Evolutionary conservation across 2,329 filamentous ascomycete species (phyloP), one percentile per base, ranked within the genome.

Genomic region (Alternaria conjuncta): DNA sequence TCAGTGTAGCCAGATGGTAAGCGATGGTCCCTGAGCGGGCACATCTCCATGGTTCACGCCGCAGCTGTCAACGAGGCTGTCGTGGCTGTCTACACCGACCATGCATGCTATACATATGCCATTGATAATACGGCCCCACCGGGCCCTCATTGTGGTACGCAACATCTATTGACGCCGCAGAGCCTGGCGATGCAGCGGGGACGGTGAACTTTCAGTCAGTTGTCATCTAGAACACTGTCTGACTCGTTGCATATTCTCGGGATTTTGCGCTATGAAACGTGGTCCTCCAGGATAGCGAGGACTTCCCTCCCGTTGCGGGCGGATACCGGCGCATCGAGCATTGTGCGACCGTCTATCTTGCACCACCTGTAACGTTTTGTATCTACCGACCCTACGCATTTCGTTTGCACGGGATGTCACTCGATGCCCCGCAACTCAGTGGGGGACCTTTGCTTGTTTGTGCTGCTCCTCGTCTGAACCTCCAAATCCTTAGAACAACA

Each of bases 171-270:
- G 50, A 54, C 47, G 49, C 55, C 57, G 54, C 47, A 44, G 30
- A 57, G 63, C 60, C 67, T 64, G 57, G 41, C 44, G 46, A 60
- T 57, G 59, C 50, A 41, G 66, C 57, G 66, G 66, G 65, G 63
- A 59, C 53, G 43, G 55, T 28, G 66, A 46, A 56, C 56, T 30
- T 55, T 63, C 60, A 55, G 61, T 56, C 58, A 63, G 55, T 32
- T 55, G 50, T 63, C 61, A 60, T 72, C 71, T 68, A 72, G 71
- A 73, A 70, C 64, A 54, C 56, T 62, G 61, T 56, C 64, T 72
- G 71, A 72, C 70, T 73, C 71, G 70, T 56, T 60, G 26, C 47
- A 55, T 53, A 58, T 65, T 65, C 50, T 57, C 58, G 60, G 55
- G 49, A 53, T 53, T 55, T 61, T 61, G 50, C 54, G 60, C 66